phyloP scores from a whole-genome alignment of 768 basidiomycete genomes.

The Coprinellus micaceus region DNA sequence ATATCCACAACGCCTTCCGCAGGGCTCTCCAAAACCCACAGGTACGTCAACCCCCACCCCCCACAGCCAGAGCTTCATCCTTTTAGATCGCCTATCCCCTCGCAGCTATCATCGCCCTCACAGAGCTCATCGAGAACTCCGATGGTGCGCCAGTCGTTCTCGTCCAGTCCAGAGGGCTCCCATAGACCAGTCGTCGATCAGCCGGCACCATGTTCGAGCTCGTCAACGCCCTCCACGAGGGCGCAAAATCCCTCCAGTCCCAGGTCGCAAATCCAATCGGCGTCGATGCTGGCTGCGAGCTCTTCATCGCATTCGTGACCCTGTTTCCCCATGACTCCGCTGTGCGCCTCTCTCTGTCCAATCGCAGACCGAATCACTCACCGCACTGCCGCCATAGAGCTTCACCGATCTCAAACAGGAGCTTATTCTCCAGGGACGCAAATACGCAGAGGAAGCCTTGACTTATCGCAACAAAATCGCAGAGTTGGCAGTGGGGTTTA shows the following conservation, averaged over 20 bases:
- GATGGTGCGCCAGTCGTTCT: conserved; percentile 47
- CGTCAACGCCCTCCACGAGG: conserved; percentile 75
- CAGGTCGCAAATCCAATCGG: conserved; percentile 77
- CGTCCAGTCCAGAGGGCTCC: conserved; percentile 2
- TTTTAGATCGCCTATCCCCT: conserved; percentile 73
- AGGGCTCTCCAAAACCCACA: conserved; percentile 60
- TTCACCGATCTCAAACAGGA: conserved; percentile 82
- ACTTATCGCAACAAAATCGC: conserved; percentile 90
- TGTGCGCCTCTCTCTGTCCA: conserved; percentile 40
- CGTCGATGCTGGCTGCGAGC: conserved; percentile 83
- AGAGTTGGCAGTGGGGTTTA: conserved; percentile 82
- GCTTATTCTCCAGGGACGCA: conserved; percentile 75
- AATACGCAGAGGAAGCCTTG: conserved; percentile 74
- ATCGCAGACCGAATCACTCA: conserved; percentile 5
- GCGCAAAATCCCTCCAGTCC: conserved; percentile 58
- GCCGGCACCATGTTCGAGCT: conserved; percentile 94
- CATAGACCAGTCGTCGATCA: conserved; percentile 25
- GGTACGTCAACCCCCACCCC: conserved; percentile 36
- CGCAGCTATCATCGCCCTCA: conserved; percentile 83
- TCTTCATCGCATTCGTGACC: conserved; percentile 88
- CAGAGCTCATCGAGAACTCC: conserved; percentile 76
- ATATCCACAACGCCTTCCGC: conserved; percentile 42
- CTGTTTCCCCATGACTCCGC: conserved; percentile 77
- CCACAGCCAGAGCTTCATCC: background rate
- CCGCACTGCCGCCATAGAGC: conserved; percentile 44